Conservation (phyloP, 2,329 filamentous ascomycete genomes). For the Blastomyces silverae region DNA sequence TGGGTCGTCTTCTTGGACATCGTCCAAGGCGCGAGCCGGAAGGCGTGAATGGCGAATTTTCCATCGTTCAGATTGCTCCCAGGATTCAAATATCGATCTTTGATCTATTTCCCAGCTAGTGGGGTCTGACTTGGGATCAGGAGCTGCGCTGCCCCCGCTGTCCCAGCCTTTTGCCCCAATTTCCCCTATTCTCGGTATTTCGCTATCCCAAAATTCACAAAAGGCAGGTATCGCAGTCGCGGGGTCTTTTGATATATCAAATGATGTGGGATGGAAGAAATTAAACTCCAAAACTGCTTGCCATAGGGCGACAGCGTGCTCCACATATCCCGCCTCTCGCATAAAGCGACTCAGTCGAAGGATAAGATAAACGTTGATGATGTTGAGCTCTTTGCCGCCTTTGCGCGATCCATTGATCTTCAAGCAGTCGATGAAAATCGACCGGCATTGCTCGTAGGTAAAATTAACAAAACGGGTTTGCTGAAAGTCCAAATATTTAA, state of each 20-base stretch:
- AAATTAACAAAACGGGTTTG: constrained; percentile 63
- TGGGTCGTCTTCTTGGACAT: constrained; percentile 69
- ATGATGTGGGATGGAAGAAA: constrained; percentile 50
- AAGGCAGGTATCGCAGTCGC: constrained; percentile 42
- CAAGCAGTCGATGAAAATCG: constrained; percentile 55
- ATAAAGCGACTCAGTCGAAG: constrained; percentile 68
- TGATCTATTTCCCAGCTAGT: constrained; percentile 23
- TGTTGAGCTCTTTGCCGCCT: constrained; percentile 22
- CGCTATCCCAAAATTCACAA: constrained; percentile 78
- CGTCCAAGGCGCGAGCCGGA: constrained; percentile 69
- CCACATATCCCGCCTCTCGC: constrained; percentile 68
- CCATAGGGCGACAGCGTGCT: constrained; percentile 73
- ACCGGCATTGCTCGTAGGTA: constrained; percentile 59
- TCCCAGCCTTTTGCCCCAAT: constrained; percentile 62
- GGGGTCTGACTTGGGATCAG: constrained; percentile 34
- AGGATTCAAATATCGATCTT: constrained; percentile 38
- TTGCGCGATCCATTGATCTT: constrained; percentile 29
- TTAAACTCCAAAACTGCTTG: constrained; percentile 71
- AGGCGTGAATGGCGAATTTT: constrained; percentile 46
- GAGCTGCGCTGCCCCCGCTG: constrained; percentile 20
- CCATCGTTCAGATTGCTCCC: constrained; percentile 50
- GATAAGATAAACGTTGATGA: constrained; percentile 61
- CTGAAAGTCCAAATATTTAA: constrained; percentile 61
- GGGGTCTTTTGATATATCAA: constrained; percentile 21
- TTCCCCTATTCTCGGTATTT: constrained; percentile 73